Percentiles rank a stretch among this genome's conserved stretches.
These are phyloP conservation scores for Skeletonema grethae DNA, from an alignment of 108 stramenopile species.

Conservation along the genomic window DNA sequence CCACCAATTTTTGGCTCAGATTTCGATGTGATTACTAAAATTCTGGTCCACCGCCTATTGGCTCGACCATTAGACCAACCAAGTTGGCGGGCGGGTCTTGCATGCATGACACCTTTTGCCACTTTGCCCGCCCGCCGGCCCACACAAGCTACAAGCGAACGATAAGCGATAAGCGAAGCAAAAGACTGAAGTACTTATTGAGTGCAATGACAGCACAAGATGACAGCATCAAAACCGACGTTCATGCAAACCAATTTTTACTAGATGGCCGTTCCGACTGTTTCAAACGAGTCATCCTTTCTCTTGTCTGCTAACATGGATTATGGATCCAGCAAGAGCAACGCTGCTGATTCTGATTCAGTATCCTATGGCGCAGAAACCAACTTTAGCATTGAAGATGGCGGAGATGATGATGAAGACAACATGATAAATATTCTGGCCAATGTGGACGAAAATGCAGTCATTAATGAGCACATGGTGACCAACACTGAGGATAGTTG, in stretches of 20 bases:
- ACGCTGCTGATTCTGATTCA: background rate
- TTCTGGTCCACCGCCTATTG: too few relatives aligned
- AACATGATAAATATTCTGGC: constrained; percentile 5
- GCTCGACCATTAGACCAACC: too few relatives aligned
- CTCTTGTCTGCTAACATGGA: background rate
- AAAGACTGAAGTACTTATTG: too few relatives aligned
- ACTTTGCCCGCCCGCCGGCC: too few relatives aligned
- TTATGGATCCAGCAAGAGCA: background rate
- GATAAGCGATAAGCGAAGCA: too few relatives aligned
- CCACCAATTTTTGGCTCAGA: too few relatives aligned
- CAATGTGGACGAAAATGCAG: constrained; percentile 2
- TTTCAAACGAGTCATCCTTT: background rate
- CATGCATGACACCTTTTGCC: too few relatives aligned
- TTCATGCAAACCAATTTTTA: background rate
- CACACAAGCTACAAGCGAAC: too few relatives aligned
- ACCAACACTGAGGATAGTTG: background rate
- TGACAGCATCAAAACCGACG: too few relatives aligned
- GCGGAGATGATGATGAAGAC: background rate
- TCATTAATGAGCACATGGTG: constrained; percentile 16
- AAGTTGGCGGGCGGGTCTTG: too few relatives aligned
- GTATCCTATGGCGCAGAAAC: background rate
- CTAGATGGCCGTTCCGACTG: background rate
- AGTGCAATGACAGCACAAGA: too few relatives aligned
- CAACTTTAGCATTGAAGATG: background rate
- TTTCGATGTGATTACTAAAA: too few relatives aligned